These are phyloP conservation scores for Vigna hirtella DNA, from an alignment of 306 rosid genomes.

Conservation along the genomic window DNA sequence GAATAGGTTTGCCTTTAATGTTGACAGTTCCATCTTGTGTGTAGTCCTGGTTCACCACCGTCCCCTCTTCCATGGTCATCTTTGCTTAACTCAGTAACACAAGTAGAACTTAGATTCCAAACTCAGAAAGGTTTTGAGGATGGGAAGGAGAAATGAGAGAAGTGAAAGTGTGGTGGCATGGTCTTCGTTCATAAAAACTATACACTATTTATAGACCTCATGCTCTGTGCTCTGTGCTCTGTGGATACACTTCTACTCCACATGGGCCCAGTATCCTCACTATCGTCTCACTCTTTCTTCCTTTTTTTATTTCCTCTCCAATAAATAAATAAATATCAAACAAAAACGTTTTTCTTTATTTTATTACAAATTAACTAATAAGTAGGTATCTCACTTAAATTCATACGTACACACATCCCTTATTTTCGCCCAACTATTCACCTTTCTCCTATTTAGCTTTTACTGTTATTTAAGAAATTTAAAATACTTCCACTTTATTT, in stretches of 20 bases:
- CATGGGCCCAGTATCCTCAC: neutral
- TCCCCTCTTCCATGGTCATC: conserved; percentile 60
- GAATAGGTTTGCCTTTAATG: conserved; percentile 81
- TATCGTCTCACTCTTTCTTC: neutral
- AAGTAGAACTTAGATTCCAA: no score
- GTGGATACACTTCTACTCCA: neutral
- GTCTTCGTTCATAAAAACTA: neutral
- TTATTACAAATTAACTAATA: no score
- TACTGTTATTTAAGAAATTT: no score
- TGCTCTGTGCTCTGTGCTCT: neutral
- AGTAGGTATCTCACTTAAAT: no score
- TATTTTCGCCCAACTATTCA: no score
- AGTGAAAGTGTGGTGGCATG: neutral
- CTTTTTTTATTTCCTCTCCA: neutral
- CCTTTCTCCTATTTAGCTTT: no score
- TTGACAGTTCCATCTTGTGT: conserved; percentile 86
- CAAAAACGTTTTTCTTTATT: no score
- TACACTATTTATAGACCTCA: neutral
- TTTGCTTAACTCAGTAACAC: neutral
- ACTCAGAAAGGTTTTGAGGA: neutral
- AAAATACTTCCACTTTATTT: no score
- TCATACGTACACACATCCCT: no score
- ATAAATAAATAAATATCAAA: no score
- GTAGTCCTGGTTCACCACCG: conserved; percentile 41
- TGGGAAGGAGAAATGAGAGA: neutral